phyloP scores from a whole-genome alignment of 176 grass and related monocot species.

The Musa itinerans region DNA sequence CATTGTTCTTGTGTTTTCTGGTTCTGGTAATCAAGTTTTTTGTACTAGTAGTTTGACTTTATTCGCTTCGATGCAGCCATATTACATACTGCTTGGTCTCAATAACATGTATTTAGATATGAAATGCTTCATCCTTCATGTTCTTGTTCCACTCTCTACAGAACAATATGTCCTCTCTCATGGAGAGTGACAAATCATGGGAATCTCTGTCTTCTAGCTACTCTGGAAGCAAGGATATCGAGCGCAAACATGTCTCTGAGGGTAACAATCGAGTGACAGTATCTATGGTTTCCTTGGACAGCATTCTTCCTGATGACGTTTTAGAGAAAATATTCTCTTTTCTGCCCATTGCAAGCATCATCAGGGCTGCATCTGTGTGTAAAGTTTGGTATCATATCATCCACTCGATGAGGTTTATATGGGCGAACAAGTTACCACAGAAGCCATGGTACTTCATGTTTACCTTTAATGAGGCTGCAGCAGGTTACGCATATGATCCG shows the following conservation, averaged over 20 bases:
- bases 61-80: no score
- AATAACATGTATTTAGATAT: no score
- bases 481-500: constrained; percentile 77
- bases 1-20: no score
- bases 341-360: constrained; percentile 62
- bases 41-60: no score
- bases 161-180: constrained; percentile 14
- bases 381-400: constrained; percentile 68
- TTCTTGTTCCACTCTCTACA: no score
- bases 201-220: no score
- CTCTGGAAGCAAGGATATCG: no score
- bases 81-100: no score
- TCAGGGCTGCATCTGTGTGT: constrained; percentile 57
- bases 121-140: no score
- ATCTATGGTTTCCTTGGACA: constrained; percentile 45
- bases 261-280: constrained; percentile 21
- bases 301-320: constrained; percentile 65
- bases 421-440: constrained; percentile 53
- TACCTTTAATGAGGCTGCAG: constrained; percentile 41
- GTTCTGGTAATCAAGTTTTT: no score
- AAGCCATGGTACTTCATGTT: constrained; percentile 99
- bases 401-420: constrained; percentile 40
- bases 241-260: not conserved
- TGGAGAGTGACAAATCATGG: constrained; percentile 29
- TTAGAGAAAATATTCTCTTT: constrained; percentile 78